Conservation (phyloP, 768 basidiomycete species). For the Pleurotus eryngii region DNA sequence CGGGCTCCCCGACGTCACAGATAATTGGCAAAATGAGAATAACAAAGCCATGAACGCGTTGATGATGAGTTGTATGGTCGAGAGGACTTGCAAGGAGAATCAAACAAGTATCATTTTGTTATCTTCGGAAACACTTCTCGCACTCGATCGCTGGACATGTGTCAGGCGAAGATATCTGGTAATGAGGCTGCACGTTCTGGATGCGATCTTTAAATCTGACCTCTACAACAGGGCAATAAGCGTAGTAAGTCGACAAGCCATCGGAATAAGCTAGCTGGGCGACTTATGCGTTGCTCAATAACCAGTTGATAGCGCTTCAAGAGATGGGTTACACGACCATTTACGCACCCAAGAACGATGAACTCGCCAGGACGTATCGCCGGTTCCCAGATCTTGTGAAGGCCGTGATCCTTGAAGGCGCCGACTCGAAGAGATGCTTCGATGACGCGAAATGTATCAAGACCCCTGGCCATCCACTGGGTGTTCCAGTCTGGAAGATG, state of each 20-base stretch:
- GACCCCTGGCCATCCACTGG: constrained; percentile 22
- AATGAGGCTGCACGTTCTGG: not conserved
- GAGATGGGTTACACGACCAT: not conserved
- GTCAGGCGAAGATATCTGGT: not conserved
- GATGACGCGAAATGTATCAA: constrained; percentile 21
- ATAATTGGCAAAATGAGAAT: not conserved
- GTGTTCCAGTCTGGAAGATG: constrained; percentile 35
- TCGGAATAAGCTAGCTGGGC: not conserved
- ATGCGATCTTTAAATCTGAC: not conserved
- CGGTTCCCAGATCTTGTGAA: constrained; percentile 29
- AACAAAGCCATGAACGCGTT: not conserved
- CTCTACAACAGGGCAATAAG: not conserved
- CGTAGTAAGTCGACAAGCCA: not conserved
- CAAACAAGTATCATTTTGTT: not conserved
- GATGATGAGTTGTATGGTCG: not conserved
- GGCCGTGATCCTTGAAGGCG: constrained; percentile 12
- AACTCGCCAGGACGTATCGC: constrained; percentile 2
- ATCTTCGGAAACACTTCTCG: not conserved
- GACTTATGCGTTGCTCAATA: not conserved
- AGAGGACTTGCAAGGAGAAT: not conserved
- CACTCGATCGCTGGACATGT: not conserved
- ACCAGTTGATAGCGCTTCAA: not conserved
- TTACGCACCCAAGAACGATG: not conserved
- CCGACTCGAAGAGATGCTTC: not conserved
- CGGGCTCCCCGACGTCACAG: not conserved